Evolutionary conservation across 441 rosid genomes (phyloP).

Genomic region (Pelargonium exstipulatum): DNA sequence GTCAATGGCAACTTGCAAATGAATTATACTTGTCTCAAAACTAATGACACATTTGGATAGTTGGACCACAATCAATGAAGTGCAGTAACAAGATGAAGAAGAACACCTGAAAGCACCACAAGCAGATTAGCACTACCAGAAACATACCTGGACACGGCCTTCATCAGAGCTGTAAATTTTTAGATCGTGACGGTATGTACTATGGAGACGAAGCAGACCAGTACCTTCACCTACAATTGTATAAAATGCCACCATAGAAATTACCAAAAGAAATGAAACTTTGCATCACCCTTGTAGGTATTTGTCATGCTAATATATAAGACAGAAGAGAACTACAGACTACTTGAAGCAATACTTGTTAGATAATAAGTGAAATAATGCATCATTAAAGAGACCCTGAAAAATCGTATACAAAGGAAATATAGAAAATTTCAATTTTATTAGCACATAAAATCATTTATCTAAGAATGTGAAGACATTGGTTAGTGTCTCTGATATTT

Average conservation of each 20-base stretch:
- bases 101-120: conserved; percentile 1
- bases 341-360: not conserved
- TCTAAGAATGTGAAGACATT: not conserved
- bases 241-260: conserved; percentile 22
- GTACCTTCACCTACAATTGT: conserved; percentile 90
- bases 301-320: not conserved
- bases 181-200: conserved; percentile 98
- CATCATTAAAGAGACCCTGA: conserved; percentile 1
- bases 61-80: conserved; percentile 4
- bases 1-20: conserved; percentile 25
- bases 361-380: not conserved
- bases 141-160: conserved; percentile 95
- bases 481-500: not conserved
- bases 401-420: not conserved
- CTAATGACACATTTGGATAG: not conserved
- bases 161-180: conserved; percentile 99
- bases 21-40: not conserved
- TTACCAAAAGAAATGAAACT: conserved; percentile 5
- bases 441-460: not conserved
- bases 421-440: not conserved
- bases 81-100: not conserved
- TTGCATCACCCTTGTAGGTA: not conserved
- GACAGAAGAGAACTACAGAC: not conserved
- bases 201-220: conserved; percentile 97
- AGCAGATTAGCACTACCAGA: conserved; percentile 13